Evolutionary conservation across 495 filamentous ascomycete species (phyloP).

Genomic region (Collariella sp.): DNA sequence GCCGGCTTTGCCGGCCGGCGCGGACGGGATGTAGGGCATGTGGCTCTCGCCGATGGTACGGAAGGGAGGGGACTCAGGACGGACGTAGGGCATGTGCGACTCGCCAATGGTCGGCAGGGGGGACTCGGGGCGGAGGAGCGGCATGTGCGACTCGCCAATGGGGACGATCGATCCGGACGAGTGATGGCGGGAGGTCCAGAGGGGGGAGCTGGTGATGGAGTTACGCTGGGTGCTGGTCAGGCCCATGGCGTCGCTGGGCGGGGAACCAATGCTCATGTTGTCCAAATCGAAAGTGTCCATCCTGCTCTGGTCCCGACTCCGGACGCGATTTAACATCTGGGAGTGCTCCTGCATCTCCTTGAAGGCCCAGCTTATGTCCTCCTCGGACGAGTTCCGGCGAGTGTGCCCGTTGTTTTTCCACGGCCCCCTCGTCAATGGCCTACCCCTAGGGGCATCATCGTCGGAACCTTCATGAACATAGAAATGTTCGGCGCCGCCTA

Average conservation of each 20-base stretch:
- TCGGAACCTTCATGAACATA: conserved; percentile 46
- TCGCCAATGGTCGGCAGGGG: conserved; percentile 31
- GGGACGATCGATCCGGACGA: conserved; percentile 18
- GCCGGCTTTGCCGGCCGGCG: conserved; percentile 26
- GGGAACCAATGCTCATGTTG: conserved; percentile 36
- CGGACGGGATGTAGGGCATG: conserved; percentile 34
- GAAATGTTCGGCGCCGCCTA: conserved; percentile 47
- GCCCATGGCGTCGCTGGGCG: conserved; percentile 36
- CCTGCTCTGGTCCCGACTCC: conserved; percentile 9
- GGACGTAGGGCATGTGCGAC: conserved; percentile 23
- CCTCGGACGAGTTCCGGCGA: conserved; percentile 38
- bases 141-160: conserved; percentile 35
- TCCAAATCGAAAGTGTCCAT: conserved; percentile 34
- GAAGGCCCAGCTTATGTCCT: conserved; percentile 42
- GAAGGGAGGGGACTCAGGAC: conserved; percentile 20
- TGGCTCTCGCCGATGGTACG: conserved; percentile 28
- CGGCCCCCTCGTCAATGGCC: conserved; percentile 28
- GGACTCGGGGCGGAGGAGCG: conserved; percentile 31
- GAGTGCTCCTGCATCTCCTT: conserved; percentile 45
- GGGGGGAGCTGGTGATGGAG: conserved; percentile 26
- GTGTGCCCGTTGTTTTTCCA: conserved; percentile 29
- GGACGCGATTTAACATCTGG: conserved; percentile 20
- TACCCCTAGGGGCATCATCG: conserved; percentile 29
- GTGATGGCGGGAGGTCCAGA: conserved; percentile 19
- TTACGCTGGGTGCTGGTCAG: conserved; percentile 26